Percentiles rank a stretch among this genome's conserved stretches.
These are phyloP conservation scores for Ogataea trehalophila DNA, from an alignment of 805 yeast species.

Conservation along the genomic window DNA sequence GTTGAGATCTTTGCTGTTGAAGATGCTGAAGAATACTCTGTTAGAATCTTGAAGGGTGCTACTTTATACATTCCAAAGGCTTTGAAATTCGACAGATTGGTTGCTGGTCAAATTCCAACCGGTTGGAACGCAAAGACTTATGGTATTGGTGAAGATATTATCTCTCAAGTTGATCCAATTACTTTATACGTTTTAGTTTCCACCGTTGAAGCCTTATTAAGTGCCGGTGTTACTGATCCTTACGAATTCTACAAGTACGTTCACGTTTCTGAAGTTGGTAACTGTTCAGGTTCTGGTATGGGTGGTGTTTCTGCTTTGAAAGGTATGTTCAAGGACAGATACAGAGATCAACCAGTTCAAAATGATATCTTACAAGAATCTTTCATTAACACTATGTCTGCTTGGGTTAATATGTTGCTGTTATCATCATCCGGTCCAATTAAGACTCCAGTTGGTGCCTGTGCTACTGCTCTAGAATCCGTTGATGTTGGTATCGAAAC, in stretches of 20 bases:
- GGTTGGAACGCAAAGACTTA: slow-evolving; percentile 97
- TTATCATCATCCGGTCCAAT: slow-evolving; percentile 97
- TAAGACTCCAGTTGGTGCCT: slow-evolving; percentile 99
- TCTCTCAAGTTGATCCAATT: slow-evolving; percentile 93
- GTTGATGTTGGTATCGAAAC: slow-evolving; percentile 95
- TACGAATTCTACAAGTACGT: slow-evolving; percentile 98
- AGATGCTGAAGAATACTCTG: slow-evolving; percentile 90
- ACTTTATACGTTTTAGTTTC: slow-evolving; percentile 90
- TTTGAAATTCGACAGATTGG: slow-evolving; percentile 59
- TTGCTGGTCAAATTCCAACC: slow-evolving; percentile 94
- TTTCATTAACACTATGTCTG: slow-evolving; percentile 97
- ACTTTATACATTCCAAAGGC: slow-evolving; percentile 88
- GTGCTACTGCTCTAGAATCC: slow-evolving; percentile 98
- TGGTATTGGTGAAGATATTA: slow-evolving; percentile 92
- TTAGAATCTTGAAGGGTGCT: slow-evolving; percentile 89
- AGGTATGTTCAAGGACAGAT: slow-evolving; percentile 97
- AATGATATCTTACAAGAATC: slow-evolving; percentile 97
- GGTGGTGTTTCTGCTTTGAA: slow-evolving; percentile 98
- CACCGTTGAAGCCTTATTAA: slow-evolving; percentile 88
- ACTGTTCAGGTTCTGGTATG: slow-evolving; percentile 99
- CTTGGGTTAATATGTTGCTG: slow-evolving; percentile 99
- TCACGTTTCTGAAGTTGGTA: slow-evolving; percentile 97
- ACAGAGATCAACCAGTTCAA: slow-evolving; percentile 88
- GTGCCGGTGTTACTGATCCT: slow-evolving; percentile 97
- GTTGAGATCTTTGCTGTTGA: slow-evolving; percentile 87